Base-by-base conservation (phyloP, 2,329 filamentous ascomycete genomes). In the Diplodia intermedia region DNA sequence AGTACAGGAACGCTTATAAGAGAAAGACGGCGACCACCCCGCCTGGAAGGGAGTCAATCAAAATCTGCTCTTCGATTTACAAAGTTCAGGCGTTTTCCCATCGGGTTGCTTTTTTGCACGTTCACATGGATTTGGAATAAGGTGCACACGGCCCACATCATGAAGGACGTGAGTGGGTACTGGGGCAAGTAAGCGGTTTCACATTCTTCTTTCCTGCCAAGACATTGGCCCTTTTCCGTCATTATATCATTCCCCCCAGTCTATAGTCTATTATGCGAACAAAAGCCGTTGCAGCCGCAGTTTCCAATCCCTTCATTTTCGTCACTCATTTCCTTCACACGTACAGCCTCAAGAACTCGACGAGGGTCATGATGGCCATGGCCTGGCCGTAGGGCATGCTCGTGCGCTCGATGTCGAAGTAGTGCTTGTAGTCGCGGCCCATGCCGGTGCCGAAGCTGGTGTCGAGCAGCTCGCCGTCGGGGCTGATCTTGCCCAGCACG, bases 371-470 rank as follows among this genome's bases (percentile, higher is more conserved):
- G 70, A 93, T 92, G 0, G 90, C 91, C 91, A 94, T 93, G 0
- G 91, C 90, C 77, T 94, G 91, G 0, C 91, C 91, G 73, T 94
- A 94, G 7, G 91, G 91, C 91, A 94, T 94, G 72, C 89, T 90
- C 2, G 91, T 94, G 70, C 89, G 79, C 1, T 88, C 85, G 68
- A 94, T 93, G 70, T 91, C 86, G 78, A 90, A 90, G 75, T 94
- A 94, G 77, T 92, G 90, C 79, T 93, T 86, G 75, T 93, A 77
- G 68, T 86, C 85, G 71, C 87, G 83, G 0, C 91, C 91, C 90
- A 94, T 93, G 0, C 83, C 89, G 0, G 91, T 94, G 0, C 91
- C 91, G 74, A 94, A 94, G 71, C 90, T 92, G 1, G 89, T 90
- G 74, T 93, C 88, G 57, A 86, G 81, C 74, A 94, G 79, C 79